Percentiles rank a stretch among this genome's conserved stretches.
phyloP scores from a whole-genome alignment of 306 rosid genomes.

The Spatholobus suberectus region DNA sequence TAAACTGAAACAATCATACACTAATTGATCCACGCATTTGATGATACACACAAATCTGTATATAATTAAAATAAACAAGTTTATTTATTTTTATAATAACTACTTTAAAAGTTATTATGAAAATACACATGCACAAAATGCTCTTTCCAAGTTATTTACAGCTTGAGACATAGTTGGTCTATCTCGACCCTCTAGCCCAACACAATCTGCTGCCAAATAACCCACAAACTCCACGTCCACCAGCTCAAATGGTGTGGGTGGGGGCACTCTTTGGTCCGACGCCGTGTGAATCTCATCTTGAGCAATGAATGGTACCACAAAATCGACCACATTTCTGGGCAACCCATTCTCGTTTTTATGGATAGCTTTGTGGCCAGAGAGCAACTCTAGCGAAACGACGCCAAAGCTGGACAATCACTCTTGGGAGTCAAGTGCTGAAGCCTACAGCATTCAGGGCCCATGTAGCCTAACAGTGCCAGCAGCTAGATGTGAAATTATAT shows the following conservation, averaged over 20 bases:
- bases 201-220: slow-evolving; percentile 85
- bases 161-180: slow-evolving; percentile 74
- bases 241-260: slow-evolving; percentile 82
- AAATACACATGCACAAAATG: slow-evolving; percentile 67
- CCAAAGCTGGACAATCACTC: slow-evolving; percentile 92
- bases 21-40: too few species aligned
- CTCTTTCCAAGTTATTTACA: slow-evolving; percentile 67
- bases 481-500: slow-evolving; percentile 59
- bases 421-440: slow-evolving; percentile 75
- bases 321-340: slow-evolving; percentile 89
- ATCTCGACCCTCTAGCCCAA: slow-evolving; percentile 59
- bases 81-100: too few species aligned
- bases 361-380: slow-evolving; percentile 72
- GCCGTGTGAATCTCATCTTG: slow-evolving; percentile 83
- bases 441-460: slow-evolving; percentile 89
- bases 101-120: too few species aligned
- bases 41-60: too few species aligned
- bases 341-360: slow-evolving; percentile 70
- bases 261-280: slow-evolving; percentile 68
- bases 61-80: too few species aligned
- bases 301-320: slow-evolving; percentile 61
- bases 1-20: too few species aligned
- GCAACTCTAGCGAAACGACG: slow-evolving; percentile 67
- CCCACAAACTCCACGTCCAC: slow-evolving; percentile 82
- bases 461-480: slow-evolving; percentile 90